Base-by-base conservation (phyloP, 2,329 filamentous ascomycete genomes). In the Aspergillus oerlinghausenensis region DNA sequence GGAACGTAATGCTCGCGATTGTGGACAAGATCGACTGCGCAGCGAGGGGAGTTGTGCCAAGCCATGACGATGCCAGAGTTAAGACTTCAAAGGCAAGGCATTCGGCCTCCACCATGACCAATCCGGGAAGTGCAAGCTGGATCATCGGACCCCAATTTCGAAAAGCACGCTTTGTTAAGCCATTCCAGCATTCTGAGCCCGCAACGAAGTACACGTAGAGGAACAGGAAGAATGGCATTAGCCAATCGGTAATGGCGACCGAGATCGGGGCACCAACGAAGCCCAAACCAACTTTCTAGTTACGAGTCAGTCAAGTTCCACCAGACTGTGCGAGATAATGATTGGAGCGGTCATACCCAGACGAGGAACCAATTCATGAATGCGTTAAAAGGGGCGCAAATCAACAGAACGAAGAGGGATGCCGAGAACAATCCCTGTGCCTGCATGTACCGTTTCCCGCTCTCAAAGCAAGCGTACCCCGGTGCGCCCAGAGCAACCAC, bases 81-180 rank as follows among this genome's bases (percentile, higher is more conserved):
- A 96, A 79, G 50, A 96, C 85, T 72, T 97, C 93, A 71, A 97
- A 97, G 6, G 92, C 92, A 10, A 97, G 82, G 76, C 90, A 96
- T 72, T 97, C 93, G 4, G 93, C 92, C 71, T 95, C 87, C 1
- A 97, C 88, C 92, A 97, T 97, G 62, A 96, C 79, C 71, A 97
- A 86, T 1, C 93, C 93, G 0, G 93, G 92, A 11, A 97, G 78
- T 0, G 93, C 91, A 40, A 97, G 86, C 50, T 86, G 85, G 65
- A 97, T 84, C 93, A 96, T 95, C 8, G 88, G 87, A 1, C 80
- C 80, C 90, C 90, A 94, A 69, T 93, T 93, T 35, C 77, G 77
- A 52, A 92, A 79, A 0, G 88, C 87, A 42, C 84, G 83, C 57
- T 74, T 79, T n/a, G 85, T 86, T 70, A 93, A 88, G 1, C 90